These are phyloP conservation scores for Hypholoma sublateritium DNA, from an alignment of 768 basidiomycete species.

Conservation along the genomic window DNA sequence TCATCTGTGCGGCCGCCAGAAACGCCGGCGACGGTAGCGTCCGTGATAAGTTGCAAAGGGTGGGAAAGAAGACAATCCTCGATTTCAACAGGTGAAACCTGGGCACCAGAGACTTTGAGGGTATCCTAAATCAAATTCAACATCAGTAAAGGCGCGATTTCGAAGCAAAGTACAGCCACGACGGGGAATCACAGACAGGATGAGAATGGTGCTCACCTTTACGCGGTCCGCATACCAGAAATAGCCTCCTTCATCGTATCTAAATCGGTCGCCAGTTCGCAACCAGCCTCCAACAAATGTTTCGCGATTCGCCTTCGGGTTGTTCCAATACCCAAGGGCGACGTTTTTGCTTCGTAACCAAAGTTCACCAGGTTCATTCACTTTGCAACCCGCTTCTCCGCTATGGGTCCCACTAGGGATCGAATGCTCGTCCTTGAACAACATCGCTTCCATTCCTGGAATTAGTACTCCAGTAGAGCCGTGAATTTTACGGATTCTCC, in stretches of 20 bases:
- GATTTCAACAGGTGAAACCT: constrained; percentile 81
- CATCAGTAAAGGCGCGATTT: too few relatives aligned
- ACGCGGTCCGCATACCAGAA: constrained; percentile 75
- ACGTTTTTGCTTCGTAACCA: constrained; percentile 56
- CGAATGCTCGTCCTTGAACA: constrained; percentile 52
- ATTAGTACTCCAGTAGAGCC: constrained; percentile 58
- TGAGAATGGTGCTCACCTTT: constrained; percentile 46
- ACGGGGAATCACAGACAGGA: constrained; percentile 1
- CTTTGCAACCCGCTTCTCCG: constrained; percentile 36
- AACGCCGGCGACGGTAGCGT: constrained; percentile 74
- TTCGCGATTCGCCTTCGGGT: constrained; percentile 61
- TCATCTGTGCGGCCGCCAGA: constrained; percentile 67
- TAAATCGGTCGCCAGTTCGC: constrained; percentile 70
- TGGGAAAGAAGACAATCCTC: constrained; percentile 65
- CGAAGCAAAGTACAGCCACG: background rate
- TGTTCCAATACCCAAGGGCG: constrained; percentile 71
- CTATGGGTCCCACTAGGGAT: constrained; percentile 9
- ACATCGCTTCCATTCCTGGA: constrained; percentile 67
- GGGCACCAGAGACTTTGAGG: constrained; percentile 75
- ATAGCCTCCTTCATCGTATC: constrained; percentile 56
- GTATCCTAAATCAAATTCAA: constrained; percentile 76
- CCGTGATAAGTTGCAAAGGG: constrained; percentile 58
- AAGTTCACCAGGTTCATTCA: constrained; percentile 67
- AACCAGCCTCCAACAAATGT: constrained; percentile 78
- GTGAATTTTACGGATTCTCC: constrained; percentile 35